Evolutionary conservation across 371 early-diverging fungal genomes (phyloP), one percentile per base, ranked within the genome.

Genomic region (Mucor circinelloides): DNA sequence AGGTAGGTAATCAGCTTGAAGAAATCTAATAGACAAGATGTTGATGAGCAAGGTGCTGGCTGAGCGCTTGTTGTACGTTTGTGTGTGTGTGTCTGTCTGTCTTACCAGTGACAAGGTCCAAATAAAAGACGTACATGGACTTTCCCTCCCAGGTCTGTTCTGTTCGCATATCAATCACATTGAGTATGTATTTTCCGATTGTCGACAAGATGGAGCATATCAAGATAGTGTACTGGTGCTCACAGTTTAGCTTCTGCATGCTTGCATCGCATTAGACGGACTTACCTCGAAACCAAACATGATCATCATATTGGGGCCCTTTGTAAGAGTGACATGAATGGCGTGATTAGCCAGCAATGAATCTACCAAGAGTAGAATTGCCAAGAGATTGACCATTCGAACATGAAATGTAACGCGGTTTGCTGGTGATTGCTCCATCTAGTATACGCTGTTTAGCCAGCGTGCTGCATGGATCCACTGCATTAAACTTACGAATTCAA

Each of bases 61-160:
- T n/a, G n/a, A n/a, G n/a, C n/a, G n/a, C n/a, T n/a, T n/a, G n/a
- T n/a, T n/a, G n/a, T n/a, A n/a, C n/a, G n/a, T n/a, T n/a, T n/a
- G n/a, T n/a, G n/a, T n/a, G n/a, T n/a, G n/a, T n/a, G n/a, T n/a
- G n/a, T n/a, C n/a, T 31, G 48, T 6, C 40, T 21, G 19, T 19
- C 64, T 67, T 83, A 94, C 94, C 94, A 60, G 87, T 82, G 13
- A 93, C 70, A 2, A 96, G 76, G 62, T 96, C 96, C 71, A 90
- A 66, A 69, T 96, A 97, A 72, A 97, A 97, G 9, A 97, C 83
- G 71, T 89, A 93, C 78, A 95, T 90, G 10, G 93, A 90, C 69
- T 97, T 97, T 72, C 92, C 90, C 67, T 98, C 98, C 99, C 99
- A 98, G 56, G 95, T 91, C 28, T 92, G 87, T 36, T 93, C 92